Conservation (phyloP, 805 yeast genomes). For the Cyberlindnera euphorbiiphila region DNA sequence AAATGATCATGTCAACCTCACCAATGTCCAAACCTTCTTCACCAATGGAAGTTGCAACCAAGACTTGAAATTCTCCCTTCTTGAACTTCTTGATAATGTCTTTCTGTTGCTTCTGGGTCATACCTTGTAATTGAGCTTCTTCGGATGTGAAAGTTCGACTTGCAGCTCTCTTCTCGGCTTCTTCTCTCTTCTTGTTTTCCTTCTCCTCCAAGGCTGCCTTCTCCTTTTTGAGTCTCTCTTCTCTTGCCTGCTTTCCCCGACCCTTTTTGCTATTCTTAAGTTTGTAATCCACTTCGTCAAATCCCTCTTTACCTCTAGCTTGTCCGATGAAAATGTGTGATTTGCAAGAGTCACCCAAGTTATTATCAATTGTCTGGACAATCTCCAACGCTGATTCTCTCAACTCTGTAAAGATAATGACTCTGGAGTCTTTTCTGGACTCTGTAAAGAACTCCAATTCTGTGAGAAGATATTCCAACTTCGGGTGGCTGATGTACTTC, state of each 20-base stretch:
- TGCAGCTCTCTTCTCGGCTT: slow-evolving; percentile 32
- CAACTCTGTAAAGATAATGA: slow-evolving; percentile 82
- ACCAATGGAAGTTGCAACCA: slow-evolving; percentile 96
- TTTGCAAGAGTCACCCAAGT: slow-evolving; percentile 35
- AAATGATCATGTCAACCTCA: slow-evolving; percentile 90
- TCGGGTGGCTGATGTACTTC: slow-evolving; percentile 61
- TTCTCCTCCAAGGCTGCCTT: slow-evolving; percentile 28
- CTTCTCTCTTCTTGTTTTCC: slow-evolving; percentile 30
- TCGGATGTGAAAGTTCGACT: slow-evolving; percentile 62
- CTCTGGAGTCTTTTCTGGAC: slow-evolving; percentile 53
- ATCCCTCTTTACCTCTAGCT: slow-evolving; percentile 65
- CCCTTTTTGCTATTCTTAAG: slow-evolving; percentile 43
- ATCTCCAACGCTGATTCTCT: slow-evolving; percentile 91
- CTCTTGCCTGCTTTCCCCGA: slow-evolving; percentile 35
- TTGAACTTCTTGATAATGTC: slow-evolving; percentile 72
- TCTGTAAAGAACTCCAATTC: slow-evolving; percentile 56
- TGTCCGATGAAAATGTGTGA: slow-evolving; percentile 96
- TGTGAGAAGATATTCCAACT: slow-evolving; percentile 54
- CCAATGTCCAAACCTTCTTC: slow-evolving; percentile 99
- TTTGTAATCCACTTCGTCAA: slow-evolving; percentile 51
- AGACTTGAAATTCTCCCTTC: slow-evolving; percentile 64
- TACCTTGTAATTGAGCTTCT: slow-evolving; percentile 74
- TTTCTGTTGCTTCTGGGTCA: slow-evolving; percentile 88
- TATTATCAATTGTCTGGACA: slow-evolving; percentile 54
- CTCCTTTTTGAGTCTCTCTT: slow-evolving; percentile 32